Evolutionary conservation across 768 basidiomycete genomes (phyloP).

Genomic region (Mycena filopes): DNA sequence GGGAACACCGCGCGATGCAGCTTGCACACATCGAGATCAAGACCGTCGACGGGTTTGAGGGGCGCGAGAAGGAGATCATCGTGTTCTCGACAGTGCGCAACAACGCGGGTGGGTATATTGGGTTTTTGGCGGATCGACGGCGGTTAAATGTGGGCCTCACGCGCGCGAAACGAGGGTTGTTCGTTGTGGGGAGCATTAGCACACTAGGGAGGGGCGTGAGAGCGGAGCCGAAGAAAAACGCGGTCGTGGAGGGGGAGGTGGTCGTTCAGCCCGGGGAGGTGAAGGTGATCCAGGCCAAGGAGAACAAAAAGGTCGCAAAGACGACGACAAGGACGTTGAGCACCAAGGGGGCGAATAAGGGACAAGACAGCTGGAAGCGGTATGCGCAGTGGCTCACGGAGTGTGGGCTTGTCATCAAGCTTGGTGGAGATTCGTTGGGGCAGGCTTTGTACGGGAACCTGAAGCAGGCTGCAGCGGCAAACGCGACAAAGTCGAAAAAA

Average conservation of each 20-base stretch:
- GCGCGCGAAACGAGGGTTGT: conserved; percentile 85
- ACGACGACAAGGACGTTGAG: conserved; percentile 15
- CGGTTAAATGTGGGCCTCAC: conserved; percentile 93
- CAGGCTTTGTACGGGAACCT: conserved; percentile 54
- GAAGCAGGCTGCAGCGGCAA: conserved; percentile 29
- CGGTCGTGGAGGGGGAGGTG: conserved; percentile 17
- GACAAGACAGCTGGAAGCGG: conserved; percentile 67
- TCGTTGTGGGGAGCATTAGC: conserved; percentile 78
- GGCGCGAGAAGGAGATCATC: conserved; percentile 92
- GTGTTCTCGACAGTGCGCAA: conserved; percentile 92
- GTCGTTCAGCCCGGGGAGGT: conserved; percentile 27
- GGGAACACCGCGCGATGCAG: conserved; percentile 72
- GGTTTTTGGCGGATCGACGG: conserved; percentile 88
- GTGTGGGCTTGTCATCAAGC: conserved; percentile 61
- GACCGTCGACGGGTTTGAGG: conserved; percentile 96
- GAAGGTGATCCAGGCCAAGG: conserved; percentile 27
- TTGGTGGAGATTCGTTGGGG: conserved; percentile 54
- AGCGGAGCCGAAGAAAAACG: conserved; percentile 30
- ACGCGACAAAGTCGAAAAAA: background rate
- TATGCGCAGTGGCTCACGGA: conserved; percentile 68
- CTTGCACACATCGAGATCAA: conserved; percentile 81
- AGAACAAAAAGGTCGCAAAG: conserved; percentile 30
- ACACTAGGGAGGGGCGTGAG: conserved; percentile 67
- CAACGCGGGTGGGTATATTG: conserved; percentile 81
- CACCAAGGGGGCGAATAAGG: conserved; percentile 44